These are phyloP conservation scores for Boletus speciosus DNA, from an alignment of 768 basidiomycete species.

Conservation along the genomic window DNA sequence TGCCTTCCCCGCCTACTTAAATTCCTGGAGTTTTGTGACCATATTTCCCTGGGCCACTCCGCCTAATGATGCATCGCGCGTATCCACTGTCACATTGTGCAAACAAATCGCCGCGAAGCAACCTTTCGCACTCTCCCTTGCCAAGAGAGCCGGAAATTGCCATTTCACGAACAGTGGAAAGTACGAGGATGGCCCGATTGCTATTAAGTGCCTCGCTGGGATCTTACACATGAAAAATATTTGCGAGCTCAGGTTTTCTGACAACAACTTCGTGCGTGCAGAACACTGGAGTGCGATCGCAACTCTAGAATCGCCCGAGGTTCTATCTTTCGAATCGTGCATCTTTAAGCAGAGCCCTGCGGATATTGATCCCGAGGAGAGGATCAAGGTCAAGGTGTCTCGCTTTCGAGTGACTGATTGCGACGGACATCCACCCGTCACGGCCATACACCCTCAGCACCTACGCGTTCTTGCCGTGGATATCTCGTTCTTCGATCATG, in stretches of 20 bases:
- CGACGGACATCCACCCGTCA: accelerated
- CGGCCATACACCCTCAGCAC: background rate
- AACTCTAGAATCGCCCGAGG: constrained; percentile 12
- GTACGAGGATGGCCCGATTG: too few species aligned
- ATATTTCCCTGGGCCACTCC: constrained; percentile 7
- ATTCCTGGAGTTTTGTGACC: constrained; percentile 20
- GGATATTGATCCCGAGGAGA: background rate
- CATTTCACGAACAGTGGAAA: background rate
- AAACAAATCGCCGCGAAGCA: constrained; percentile 23
- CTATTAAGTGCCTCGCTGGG: background rate
- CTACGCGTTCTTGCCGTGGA: constrained; percentile 1
- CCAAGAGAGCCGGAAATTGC: constrained; percentile 28
- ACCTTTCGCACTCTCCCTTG: constrained; percentile 29
- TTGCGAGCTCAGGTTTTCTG: constrained; percentile 9
- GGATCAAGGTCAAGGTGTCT: constrained; percentile 6
- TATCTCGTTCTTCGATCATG: background rate
- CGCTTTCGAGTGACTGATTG: background rate
- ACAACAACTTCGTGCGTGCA: constrained; percentile 2
- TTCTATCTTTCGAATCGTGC: constrained; percentile 9
- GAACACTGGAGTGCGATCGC: constrained; percentile 17
- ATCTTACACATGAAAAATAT: constrained; percentile 20
- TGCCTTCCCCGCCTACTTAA: constrained; percentile 41
- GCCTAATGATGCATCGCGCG: background rate
- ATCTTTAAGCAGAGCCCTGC: too few species aligned
- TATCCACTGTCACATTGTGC: constrained; percentile 16